Evolutionary conservation across 2,329 filamentous ascomycete genomes (phyloP), one percentile per base, ranked within the genome.

Genomic region (Colletotrichum ledebouriae): DNA sequence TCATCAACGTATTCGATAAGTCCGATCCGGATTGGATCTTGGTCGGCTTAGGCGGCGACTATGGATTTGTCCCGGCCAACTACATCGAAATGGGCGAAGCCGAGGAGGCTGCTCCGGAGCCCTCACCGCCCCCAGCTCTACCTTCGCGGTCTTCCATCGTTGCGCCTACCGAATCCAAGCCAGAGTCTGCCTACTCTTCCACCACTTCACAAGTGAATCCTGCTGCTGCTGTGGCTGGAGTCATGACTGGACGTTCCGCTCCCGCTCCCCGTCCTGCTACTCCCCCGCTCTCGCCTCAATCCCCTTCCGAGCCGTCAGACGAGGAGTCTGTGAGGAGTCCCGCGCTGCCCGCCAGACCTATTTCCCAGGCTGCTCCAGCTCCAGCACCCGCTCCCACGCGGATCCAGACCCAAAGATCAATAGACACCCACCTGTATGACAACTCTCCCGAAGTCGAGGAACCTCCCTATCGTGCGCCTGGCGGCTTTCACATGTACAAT

Each of bases 21-120:
- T 92, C 94, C 5, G 96, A 99, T 78, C 93, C 94, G 13, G 96
- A 99, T 80, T 99, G 96, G 96, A 97, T 96, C 71, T 84, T 99
- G 57, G 95, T 97, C 34, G 94, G 95, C 17, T 83, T 91, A 50
- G 90, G 94, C 73, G 89, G 88, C 60, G 94, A 98, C 72, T 99
- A 90, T 82, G 96, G 96, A 56, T 99, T 99, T 79, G 96, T 93
- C 61, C 96, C 96, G 3, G 89, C 95, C 69, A 99, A 98, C 80
- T 99, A 99, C 78, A 97, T 98, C 72, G 94, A 98, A 73, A 80
- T 93, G 59, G 79, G 84, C 53, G 84, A 86, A 46, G 78, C 78
- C 33, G 76, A 73, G 6, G 73, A 75, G 10, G 76, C 81, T 34
- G 79, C 83, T 37, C 80, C 46, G n/a, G 55, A 41, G 34, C 75